These are phyloP conservation scores for Tolypocladium ophioglossoides DNA, from an alignment of 2,329 filamentous ascomycete species.

Conservation along the genomic window DNA sequence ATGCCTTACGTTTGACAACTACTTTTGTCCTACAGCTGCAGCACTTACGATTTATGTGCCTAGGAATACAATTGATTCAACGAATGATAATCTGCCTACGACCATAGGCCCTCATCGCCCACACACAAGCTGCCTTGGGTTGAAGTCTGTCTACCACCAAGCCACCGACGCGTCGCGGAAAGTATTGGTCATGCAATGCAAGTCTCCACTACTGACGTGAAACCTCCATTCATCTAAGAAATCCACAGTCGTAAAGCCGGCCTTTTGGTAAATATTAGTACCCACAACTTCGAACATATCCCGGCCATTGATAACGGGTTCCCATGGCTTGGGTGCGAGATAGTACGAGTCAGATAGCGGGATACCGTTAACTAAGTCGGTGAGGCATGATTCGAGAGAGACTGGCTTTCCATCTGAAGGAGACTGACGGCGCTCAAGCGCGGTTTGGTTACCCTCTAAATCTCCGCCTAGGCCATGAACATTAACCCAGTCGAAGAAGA, in stretches of 20 bases:
- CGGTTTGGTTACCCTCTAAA: not conserved
- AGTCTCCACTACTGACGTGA: slow-evolving; percentile 12
- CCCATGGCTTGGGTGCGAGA: slow-evolving; percentile 15
- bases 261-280: slow-evolving; percentile 8
- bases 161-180: slow-evolving; percentile 2
- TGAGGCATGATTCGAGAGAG: slow-evolving; percentile 7
- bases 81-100: too few relatives aligned
- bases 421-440: not conserved
- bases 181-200: slow-evolving; percentile 15
- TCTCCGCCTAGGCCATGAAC: not conserved
- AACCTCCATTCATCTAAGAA: slow-evolving; percentile 2
- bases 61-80: too few relatives aligned
- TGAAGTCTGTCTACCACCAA: slow-evolving; percentile 7
- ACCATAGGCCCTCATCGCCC: too few relatives aligned
- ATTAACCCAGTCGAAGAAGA: not conserved
- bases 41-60: too few relatives aligned
- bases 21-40: too few relatives aligned
- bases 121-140: too few relatives aligned
- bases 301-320: slow-evolving; percentile 10
- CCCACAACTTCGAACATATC: slow-evolving; percentile 14
- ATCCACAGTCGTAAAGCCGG: slow-evolving; percentile 11
- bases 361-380: slow-evolving; percentile 11
- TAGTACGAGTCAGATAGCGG: slow-evolving; percentile 4
- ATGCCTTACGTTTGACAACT: too few relatives aligned
- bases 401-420: not conserved